Conservation (phyloP, 2,329 filamentous ascomycete genomes). For the Beauveria brongniartii region DNA sequence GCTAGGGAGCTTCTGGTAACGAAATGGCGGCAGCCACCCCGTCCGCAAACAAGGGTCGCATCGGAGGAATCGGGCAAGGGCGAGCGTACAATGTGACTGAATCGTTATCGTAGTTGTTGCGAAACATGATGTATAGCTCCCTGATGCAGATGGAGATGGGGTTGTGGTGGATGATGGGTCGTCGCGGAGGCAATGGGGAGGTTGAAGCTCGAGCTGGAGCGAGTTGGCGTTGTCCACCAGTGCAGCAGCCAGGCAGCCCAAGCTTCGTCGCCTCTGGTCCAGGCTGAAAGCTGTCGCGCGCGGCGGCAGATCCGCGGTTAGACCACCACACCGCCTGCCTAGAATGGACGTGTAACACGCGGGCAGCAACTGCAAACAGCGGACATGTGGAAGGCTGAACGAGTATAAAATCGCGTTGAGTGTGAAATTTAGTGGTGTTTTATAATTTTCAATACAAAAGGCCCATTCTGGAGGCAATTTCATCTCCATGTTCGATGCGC, state of each 20-base stretch:
- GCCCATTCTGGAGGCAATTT: neutral
- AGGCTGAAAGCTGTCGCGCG: conserved; percentile 9
- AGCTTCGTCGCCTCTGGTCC: conserved; percentile 17
- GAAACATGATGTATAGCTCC: conserved; percentile 66
- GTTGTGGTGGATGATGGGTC: neutral
- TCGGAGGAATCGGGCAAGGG: conserved; percentile 8
- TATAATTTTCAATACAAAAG: neutral
- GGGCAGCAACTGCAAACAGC: neutral
- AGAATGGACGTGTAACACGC: neutral
- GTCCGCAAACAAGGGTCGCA: conserved; percentile 9
- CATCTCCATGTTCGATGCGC: neutral
- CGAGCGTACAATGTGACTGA: conserved; percentile 89
- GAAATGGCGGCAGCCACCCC: conserved; percentile 13
- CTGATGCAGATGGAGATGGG: conserved; percentile 1
- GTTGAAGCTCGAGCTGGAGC: conserved; percentile 5
- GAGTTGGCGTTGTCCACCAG: conserved; percentile 10
- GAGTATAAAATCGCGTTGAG: too few relatives aligned
- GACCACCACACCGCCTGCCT: conserved; percentile 16
- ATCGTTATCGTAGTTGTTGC: conserved; percentile 99
- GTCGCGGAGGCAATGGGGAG: neutral
- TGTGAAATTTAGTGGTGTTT: too few relatives aligned
- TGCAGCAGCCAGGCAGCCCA: conserved; percentile 14
- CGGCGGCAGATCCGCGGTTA: conserved; percentile 12
- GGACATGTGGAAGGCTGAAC: too few relatives aligned
- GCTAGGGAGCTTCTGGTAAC: conserved; percentile 12